Evolutionary conservation across 2,329 filamentous ascomycete genomes (phyloP).

Genomic region (Fusarium denticulatum): DNA sequence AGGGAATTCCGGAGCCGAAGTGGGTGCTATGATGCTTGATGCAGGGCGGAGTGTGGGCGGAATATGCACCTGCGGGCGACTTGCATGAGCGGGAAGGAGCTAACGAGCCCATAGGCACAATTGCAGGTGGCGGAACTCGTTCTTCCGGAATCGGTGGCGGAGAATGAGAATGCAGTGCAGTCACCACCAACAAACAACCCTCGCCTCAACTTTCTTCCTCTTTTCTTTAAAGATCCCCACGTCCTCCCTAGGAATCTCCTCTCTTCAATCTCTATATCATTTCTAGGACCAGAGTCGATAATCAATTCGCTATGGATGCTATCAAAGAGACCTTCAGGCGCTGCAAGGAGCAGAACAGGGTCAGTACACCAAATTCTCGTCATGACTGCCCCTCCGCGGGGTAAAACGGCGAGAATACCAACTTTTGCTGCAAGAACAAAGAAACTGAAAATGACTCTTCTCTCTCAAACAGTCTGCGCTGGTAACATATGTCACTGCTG

Average conservation of each 20-base stretch:
- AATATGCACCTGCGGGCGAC: conserved; percentile 31
- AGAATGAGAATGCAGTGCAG: conserved; percentile 25
- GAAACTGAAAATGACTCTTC: conserved; percentile 34
- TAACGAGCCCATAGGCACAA: conserved; percentile 24
- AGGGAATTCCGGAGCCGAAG: conserved; percentile 43
- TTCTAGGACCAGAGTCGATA: conserved; percentile 9
- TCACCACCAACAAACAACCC: conserved; percentile 13
- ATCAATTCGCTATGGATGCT: conserved; percentile 59
- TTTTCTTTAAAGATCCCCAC: conserved; percentile 26
- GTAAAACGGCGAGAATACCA: conserved; percentile 21
- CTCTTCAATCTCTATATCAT: background rate
- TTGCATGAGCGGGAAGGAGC: conserved; percentile 37
- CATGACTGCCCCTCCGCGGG: conserved; percentile 45
- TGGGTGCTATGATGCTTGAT: conserved; percentile 27
- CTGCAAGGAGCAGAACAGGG: conserved; percentile 68
- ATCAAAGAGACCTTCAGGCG: conserved; percentile 68
- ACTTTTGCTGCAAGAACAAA: background rate
- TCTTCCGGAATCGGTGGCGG: conserved; percentile 45
- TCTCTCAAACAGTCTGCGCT: conserved; percentile 72
- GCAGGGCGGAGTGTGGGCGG: conserved; percentile 38
- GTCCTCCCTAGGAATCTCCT: conserved; percentile 1
- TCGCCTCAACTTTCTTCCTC: background rate
- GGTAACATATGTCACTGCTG: conserved; percentile 96
- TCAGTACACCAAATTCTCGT: conserved; percentile 49
- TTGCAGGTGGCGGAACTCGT: conserved; percentile 43